Base-by-base conservation (phyloP, 1,139 yeast species). In the Candida tetrigidarum region DNA sequence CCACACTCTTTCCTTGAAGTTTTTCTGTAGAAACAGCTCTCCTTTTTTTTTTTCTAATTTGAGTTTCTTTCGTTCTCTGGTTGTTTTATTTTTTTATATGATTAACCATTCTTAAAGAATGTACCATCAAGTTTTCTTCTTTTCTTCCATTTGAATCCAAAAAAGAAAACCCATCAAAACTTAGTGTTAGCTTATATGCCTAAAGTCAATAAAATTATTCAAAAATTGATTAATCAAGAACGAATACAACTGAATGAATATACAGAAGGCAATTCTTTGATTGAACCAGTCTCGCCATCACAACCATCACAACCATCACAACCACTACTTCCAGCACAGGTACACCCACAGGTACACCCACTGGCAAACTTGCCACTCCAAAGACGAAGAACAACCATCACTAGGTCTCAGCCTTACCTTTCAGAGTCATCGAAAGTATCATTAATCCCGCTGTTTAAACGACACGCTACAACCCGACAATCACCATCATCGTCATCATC, bases 161-260 rank as follows among this genome's bases (percentile, higher is more conserved):
- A 9, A 15, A 30, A 4, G 9, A 26, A 9, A 15, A 30, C 5
- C 18, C 34, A 30, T 15, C 10, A 6, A 18, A 30, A 30, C 20
- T 16, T 29, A 15, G 10, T 29, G 18, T 6, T 16, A 12, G 9
- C n/a, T 20, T 26, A 27, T 37, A 37, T 37, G 39, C 32, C 39
- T 18, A 37, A 37, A 37, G 39, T 37, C 10, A 37, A 37, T 37
- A 37, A 27, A 27, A 27, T 27, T 18, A 26, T 37, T 27, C 39
- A 37, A 26, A 26, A 29, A 27, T 26, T 37, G 25, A 27, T 37
- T n/a, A 37, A 37, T 27, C 39, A 37, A 16, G 39, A 37, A 16
- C 32, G 33, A 37, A 38, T 23, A 38, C 33, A 27, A 29, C 41
- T 19, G 18, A 19, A 18, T 16, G 26, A 29, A 16, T 12, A 29